These are phyloP conservation scores for Talaromyces piceae DNA, from an alignment of 2,329 filamentous ascomycete genomes.

Conservation along the genomic window DNA sequence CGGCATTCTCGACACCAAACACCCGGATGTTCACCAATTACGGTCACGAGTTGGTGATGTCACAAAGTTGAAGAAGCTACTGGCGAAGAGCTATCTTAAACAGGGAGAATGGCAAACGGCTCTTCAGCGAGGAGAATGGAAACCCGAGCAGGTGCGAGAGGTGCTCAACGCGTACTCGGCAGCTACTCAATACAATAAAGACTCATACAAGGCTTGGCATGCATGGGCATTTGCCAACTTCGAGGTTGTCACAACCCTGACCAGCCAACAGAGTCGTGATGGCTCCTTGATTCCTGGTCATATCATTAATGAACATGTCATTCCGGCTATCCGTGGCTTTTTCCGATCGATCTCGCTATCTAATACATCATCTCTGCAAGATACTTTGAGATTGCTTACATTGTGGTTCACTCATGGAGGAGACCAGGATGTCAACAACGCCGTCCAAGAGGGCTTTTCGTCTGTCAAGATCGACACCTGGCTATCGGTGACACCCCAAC, in stretches of 20 bases:
- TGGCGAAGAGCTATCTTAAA: constrained; percentile 92
- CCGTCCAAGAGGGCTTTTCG: constrained; percentile 82
- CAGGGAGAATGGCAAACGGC: constrained; percentile 94
- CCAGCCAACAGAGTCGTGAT: constrained; percentile 57
- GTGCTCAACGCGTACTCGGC: constrained; percentile 85
- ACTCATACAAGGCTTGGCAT: constrained; percentile 99
- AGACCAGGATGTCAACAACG: constrained; percentile 75
- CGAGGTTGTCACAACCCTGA: constrained; percentile 83
- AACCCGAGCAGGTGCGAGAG: constrained; percentile 74
- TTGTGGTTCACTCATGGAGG: constrained; percentile 95
- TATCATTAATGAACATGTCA: constrained; percentile 76
- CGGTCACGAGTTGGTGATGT: constrained; percentile 41
- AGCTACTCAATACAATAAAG: constrained; percentile 86
- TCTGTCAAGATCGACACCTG: constrained; percentile 95
- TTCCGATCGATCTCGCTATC: constrained; percentile 95
- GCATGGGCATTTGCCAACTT: constrained; percentile 98
- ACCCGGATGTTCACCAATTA: constrained; percentile 31
- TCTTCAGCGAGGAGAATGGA: constrained; percentile 82
- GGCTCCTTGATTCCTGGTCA: constrained; percentile 52
- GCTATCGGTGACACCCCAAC: constrained; percentile 95
- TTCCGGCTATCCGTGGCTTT: constrained; percentile 91
- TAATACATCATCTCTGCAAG: constrained; percentile 85
- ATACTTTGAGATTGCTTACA: constrained; percentile 84
- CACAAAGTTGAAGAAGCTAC: constrained; percentile 57
- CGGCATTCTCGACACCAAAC: constrained; percentile 35